Percentiles rank a stretch among this genome's conserved stretches.
These are phyloP conservation scores for Starmerella vitae DNA, from an alignment of 805 yeast species.

Conservation along the genomic window DNA sequence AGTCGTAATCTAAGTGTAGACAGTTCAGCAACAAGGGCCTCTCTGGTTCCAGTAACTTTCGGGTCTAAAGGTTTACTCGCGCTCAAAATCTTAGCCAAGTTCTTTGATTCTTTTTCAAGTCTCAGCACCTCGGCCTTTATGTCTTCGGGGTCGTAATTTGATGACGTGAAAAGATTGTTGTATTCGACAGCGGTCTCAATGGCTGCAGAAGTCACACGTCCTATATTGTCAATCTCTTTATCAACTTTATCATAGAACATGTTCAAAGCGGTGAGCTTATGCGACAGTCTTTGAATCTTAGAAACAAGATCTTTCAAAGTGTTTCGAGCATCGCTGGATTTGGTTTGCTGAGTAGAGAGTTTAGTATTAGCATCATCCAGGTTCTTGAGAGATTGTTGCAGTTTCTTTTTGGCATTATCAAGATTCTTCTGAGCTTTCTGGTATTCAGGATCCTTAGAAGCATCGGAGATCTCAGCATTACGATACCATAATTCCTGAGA, in stretches of 20 bases:
- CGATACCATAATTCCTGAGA: too few relatives aligned
- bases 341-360: too few relatives aligned
- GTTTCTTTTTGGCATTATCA: too few relatives aligned
- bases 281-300: neutral
- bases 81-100: conserved; percentile 36
- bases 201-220: conserved; percentile 2
- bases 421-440: too few relatives aligned
- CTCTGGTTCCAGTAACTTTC: conserved; percentile 76
- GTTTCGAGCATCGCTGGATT: neutral
- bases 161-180: conserved; percentile 18
- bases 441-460: too few relatives aligned
- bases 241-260: neutral
- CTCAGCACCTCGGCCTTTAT: conserved; percentile 41
- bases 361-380: too few relatives aligned
- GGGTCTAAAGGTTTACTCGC: conserved; percentile 68
- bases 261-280: neutral
- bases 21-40: conserved; percentile 57
- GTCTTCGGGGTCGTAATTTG: conserved; percentile 16
- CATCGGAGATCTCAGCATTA: too few relatives aligned
- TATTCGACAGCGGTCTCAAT: conserved; percentile 30
- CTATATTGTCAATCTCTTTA: neutral
- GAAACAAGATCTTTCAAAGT: neutral
- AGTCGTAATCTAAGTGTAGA: conserved; percentile 53
- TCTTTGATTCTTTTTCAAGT: conserved; percentile 27
- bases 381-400: too few relatives aligned